These are phyloP conservation scores for Buddleja alternifolia DNA, from an alignment of 257 asterid species.

Conservation along the genomic window DNA sequence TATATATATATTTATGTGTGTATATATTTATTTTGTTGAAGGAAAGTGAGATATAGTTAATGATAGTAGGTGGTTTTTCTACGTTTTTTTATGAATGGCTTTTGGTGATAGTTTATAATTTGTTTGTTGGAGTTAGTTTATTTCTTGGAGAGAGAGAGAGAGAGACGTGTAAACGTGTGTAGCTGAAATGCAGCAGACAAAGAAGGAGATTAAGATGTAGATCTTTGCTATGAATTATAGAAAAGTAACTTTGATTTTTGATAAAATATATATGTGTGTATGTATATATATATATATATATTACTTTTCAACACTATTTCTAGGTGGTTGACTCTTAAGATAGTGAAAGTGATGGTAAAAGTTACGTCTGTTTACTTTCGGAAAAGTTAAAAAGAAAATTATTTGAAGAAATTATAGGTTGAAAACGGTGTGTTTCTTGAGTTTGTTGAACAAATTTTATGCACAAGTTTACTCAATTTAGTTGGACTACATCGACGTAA, in stretches of 20 bases:
- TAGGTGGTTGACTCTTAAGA: slow-evolving; percentile 24
- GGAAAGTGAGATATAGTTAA: slow-evolving; percentile 18
- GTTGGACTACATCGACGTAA: no score
- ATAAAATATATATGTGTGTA: not conserved
- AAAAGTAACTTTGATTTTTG: slow-evolving; percentile 17
- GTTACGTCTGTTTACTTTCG: not conserved
- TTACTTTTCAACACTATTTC: not conserved
- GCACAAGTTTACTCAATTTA: no score
- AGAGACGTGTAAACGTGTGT: slow-evolving; percentile 38
- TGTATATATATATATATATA: no score
- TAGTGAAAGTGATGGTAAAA: not conserved
- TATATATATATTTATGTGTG: not conserved
- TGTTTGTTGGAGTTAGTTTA: slow-evolving; percentile 12
- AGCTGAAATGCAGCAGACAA: slow-evolving; percentile 27
- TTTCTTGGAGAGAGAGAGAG: slow-evolving; percentile 26
- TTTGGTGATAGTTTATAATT: not conserved
- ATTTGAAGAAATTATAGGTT: not conserved
- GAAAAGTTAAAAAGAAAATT: no score
- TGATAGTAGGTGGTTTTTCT: slow-evolving; percentile 12
- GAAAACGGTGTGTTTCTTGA: not conserved
- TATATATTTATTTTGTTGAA: not conserved
- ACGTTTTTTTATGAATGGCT: slow-evolving; percentile 4
- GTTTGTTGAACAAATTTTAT: not conserved
- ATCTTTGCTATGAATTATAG: slow-evolving; percentile 1
- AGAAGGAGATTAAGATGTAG: slow-evolving; percentile 15